Percentiles rank a stretch among this genome's conserved stretches.
Evolutionary conservation across 2,329 filamentous ascomycete genomes (phyloP).

Genomic region (Cladosporium sp.): DNA sequence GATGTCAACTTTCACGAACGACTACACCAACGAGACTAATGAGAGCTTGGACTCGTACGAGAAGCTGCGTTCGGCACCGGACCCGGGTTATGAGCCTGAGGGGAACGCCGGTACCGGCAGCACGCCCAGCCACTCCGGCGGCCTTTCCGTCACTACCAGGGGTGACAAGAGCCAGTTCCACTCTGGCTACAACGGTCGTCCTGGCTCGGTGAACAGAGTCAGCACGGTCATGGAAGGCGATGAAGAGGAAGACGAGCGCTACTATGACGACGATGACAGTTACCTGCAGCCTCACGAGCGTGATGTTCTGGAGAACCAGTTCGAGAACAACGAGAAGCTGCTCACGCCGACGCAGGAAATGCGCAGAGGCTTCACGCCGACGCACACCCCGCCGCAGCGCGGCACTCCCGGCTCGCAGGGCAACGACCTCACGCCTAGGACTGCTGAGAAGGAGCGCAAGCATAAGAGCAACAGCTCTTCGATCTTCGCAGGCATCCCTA

Average conservation of each 20-base stretch:
- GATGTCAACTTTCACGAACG: slow-evolving; percentile 4
- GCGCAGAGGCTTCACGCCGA: slow-evolving; percentile 31
- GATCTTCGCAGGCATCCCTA: slow-evolving; percentile 60
- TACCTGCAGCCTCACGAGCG: slow-evolving; percentile 45
- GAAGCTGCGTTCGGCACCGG: slow-evolving; percentile 62
- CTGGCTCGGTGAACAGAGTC: slow-evolving; percentile 68
- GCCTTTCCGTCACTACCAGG: slow-evolving; percentile 41
- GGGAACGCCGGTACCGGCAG: slow-evolving; percentile 70
- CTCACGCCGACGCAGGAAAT: slow-evolving; percentile 56
- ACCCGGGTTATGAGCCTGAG: slow-evolving; percentile 74
- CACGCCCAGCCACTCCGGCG: slow-evolving; percentile 68
- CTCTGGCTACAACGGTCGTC: slow-evolving; percentile 47
- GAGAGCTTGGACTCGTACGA: slow-evolving; percentile 62
- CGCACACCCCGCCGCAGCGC: slow-evolving; percentile 50
- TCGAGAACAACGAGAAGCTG: slow-evolving; percentile 54
- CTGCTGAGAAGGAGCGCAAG: slow-evolving; percentile 67
- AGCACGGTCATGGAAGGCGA: slow-evolving; percentile 83
- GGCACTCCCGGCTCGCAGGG: slow-evolving; percentile 47
- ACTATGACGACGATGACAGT: slow-evolving; percentile 11
- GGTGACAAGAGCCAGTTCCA: slow-evolving; percentile 35
- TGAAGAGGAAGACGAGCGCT: slow-evolving; percentile 57
- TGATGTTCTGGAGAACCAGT: slow-evolving; percentile 46
- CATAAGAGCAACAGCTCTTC: slow-evolving; percentile 82
- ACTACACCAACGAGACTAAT: slow-evolving; percentile 17
- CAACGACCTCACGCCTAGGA: slow-evolving; percentile 71